Conservation (phyloP, 495 filamentous ascomycete genomes). For the Penicillium cataractarum region DNA sequence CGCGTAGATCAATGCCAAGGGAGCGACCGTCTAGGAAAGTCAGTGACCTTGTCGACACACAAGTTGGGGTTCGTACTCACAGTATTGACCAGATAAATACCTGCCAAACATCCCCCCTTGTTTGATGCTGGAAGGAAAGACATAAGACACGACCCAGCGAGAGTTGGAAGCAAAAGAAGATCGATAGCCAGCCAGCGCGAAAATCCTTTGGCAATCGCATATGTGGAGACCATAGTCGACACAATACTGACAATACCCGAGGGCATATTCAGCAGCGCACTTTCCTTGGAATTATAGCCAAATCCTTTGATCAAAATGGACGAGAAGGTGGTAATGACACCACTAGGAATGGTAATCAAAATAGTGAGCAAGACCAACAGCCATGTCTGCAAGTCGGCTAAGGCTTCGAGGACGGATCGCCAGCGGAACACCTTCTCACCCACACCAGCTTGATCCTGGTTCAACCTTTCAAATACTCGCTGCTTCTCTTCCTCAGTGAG, state of each 20-base stretch:
- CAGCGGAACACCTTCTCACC: conserved; percentile 44
- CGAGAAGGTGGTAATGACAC: conserved; percentile 54
- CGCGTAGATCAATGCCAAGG: conserved; percentile 44
- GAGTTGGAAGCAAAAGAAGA: conserved; percentile 39
- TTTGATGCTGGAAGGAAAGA: conserved; percentile 52
- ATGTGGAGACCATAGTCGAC: conserved; percentile 55
- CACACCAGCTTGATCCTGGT: conserved; percentile 57
- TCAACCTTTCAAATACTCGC: conserved; percentile 32
- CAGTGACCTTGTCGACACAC: not conserved
- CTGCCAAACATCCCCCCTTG: conserved; percentile 55
- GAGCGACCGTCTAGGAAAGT: conserved; percentile 33
- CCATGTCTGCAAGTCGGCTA: conserved; percentile 45
- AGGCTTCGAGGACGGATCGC: conserved; percentile 39
- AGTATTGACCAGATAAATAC: conserved; percentile 65
- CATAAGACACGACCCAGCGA: conserved; percentile 62
- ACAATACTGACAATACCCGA: conserved; percentile 60
- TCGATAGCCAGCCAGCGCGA: conserved; percentile 52
- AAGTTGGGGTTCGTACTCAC: conserved; percentile 21
- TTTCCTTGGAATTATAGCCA: conserved; percentile 43
- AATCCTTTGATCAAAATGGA: conserved; percentile 51
- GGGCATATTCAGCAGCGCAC: conserved; percentile 66
- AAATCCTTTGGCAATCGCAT: conserved; percentile 40
- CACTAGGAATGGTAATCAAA: conserved; percentile 52
- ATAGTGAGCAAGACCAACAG: conserved; percentile 49
- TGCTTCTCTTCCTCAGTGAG: conserved; percentile 53